Evolutionary conservation across 148 eudicot species (phyloP), one percentile per base, ranked within the genome.

Genomic region (Vaccinium myrtillus): DNA sequence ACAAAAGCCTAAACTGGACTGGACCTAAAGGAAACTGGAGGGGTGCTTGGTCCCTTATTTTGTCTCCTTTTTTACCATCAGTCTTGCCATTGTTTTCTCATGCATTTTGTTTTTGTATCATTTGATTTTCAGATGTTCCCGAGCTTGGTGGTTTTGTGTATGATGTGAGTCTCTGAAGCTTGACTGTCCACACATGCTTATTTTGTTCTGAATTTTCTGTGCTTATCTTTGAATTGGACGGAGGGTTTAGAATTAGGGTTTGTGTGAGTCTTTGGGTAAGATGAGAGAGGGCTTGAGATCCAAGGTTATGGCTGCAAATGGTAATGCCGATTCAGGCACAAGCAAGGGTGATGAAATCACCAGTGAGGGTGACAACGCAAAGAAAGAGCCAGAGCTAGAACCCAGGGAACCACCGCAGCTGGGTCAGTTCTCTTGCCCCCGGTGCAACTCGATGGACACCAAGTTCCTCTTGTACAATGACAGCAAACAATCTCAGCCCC

Each of bases 241-340:
- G 81, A 51, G 78, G 53, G 78, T 46, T 75, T 63, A 27, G 13
- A 48, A 70, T 53, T 58, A 58, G 85, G 81, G 27, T 80, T 82
- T 76, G 84, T 48, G 80, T 11, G 79, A 77, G 30, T 2, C 43
- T 36, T 89, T 84, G 86, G 82, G 77, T 78, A 87, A 87, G 83
- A 92, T 88, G 88, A 88, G 87, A 58, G 90, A 87, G 87, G 91
- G 91, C 27, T 79, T 88, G 82, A 89, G 92, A 86, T 92, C 94
- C 27, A 79, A 86, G 84, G 86, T 80, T 75, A 75, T 69, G 85
- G 82, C 56, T 13, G 83, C 32, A 80, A 55, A 75, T 23, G 79
- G 50, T 13, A 43, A 16, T 71, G 85, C 63, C 18, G 86, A 87
- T 83, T 77, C 85, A 21, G 51, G 84, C 36, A 21, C 50, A 70